Percentiles rank a stretch among this genome's conserved stretches.
phyloP scores from a whole-genome alignment of 345 rosid genomes.

The Moricandia moricandioides region DNA sequence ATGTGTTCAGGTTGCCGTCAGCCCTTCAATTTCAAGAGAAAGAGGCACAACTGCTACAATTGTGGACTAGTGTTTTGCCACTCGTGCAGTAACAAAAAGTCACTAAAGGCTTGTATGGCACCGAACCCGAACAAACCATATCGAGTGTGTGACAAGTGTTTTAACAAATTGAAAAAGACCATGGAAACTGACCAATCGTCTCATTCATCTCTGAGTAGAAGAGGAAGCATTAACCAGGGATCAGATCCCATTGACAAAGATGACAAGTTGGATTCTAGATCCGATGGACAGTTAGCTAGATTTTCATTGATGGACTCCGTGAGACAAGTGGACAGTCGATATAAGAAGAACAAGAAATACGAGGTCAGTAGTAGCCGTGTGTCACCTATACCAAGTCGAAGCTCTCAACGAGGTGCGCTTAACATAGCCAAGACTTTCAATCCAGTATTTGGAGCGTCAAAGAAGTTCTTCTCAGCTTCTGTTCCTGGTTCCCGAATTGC shows the following conservation, averaged over 20 bases:
- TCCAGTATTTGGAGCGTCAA: constrained; percentile 92
- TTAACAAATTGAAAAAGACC: constrained; percentile 69
- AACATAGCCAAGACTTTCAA: constrained; percentile 75
- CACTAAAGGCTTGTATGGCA: constrained; percentile 93
- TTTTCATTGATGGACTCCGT: constrained; percentile 85
- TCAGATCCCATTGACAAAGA: constrained; percentile 66
- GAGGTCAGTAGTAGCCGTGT: constrained; percentile 97
- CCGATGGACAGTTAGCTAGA: constrained; percentile 78
- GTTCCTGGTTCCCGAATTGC: constrained; percentile 99
- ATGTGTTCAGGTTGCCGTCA: constrained; percentile 98
- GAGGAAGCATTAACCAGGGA: constrained; percentile 71
- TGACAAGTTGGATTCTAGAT: constrained; percentile 78
- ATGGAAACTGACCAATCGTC: constrained; percentile 64
- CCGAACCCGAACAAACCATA: constrained; percentile 91
- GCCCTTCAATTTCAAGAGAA: constrained; percentile 81
- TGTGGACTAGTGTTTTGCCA: constrained; percentile 94
- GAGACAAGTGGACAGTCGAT: constrained; percentile 68
- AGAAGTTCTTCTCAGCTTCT: constrained; percentile 96
- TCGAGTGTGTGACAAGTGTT: constrained; percentile 94
- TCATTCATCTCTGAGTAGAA: constrained; percentile 70
- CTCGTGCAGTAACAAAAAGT: constrained; percentile 90
- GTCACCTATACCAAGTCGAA: constrained; percentile 87
- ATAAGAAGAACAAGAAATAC: constrained; percentile 82
- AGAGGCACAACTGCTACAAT: constrained; percentile 70
- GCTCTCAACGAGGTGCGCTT: constrained; percentile 82